Conservation (phyloP, 2,329 filamentous ascomycete genomes). For the Fusarium temperatum region DNA sequence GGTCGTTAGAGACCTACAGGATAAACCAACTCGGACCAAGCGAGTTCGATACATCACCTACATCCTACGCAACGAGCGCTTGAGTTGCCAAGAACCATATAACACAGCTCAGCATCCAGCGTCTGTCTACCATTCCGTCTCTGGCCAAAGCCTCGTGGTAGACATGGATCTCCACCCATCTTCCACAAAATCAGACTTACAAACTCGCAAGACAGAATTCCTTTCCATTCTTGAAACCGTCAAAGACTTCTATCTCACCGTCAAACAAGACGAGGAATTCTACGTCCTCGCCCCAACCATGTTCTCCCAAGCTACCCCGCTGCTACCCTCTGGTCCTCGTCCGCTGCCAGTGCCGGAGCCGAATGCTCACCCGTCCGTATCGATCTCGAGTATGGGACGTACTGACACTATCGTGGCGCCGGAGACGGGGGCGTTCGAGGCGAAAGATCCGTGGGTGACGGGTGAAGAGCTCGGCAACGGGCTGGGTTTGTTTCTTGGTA, state of each 20-base stretch:
- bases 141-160: slow-evolving; percentile 39
- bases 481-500: slow-evolving; percentile 52
- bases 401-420: slow-evolving; percentile 48
- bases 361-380: slow-evolving; percentile 40
- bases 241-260: slow-evolving; percentile 41
- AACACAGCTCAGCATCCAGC: slow-evolving; percentile 37
- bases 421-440: slow-evolving; percentile 39
- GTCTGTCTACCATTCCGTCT: slow-evolving; percentile 46
- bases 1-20: slow-evolving; percentile 41
- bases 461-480: slow-evolving; percentile 55
- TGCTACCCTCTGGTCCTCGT: slow-evolving; percentile 4
- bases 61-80: slow-evolving; percentile 46
- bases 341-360: slow-evolving; percentile 39
- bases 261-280: slow-evolving; percentile 46
- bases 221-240: slow-evolving; percentile 34
- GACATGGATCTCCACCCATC: slow-evolving; percentile 29
- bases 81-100: slow-evolving; percentile 38
- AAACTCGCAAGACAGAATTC: slow-evolving; percentile 33
- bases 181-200: fast-evolving
- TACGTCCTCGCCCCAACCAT: slow-evolving; percentile 38
- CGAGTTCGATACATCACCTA: slow-evolving; percentile 44
- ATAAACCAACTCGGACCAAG: neutral
- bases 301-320: slow-evolving; percentile 31
- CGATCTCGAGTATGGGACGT: slow-evolving; percentile 48
- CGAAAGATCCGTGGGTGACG: slow-evolving; percentile 54